Evolutionary conservation across 345 rosid species (phyloP).

Genomic region (Camelina laxa): DNA sequence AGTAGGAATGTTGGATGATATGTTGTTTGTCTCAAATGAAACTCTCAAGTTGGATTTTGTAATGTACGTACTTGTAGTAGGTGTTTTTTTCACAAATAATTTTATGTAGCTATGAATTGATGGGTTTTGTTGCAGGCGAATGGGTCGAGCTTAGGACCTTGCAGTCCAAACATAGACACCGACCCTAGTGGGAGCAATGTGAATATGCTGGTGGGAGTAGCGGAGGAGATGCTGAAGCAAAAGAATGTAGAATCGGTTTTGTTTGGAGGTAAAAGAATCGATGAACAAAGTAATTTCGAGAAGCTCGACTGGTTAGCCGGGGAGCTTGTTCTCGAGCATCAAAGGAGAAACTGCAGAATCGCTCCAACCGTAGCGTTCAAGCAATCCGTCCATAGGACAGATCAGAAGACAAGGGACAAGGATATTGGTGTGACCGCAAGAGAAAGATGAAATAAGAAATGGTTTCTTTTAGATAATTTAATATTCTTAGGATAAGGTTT

Average conservation of each 20-base stretch:
- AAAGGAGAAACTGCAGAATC: conserved; percentile 87
- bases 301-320: conserved; percentile 89
- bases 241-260: conserved; percentile 93
- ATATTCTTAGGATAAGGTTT: conserved; percentile 15
- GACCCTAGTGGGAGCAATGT: conserved; percentile 77
- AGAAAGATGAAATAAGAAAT: conserved; percentile 30
- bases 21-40: conserved; percentile 1
- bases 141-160: conserved; percentile 72
- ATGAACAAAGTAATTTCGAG: conserved; percentile 76
- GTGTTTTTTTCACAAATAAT: background rate
- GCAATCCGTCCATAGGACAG: conserved; percentile 59
- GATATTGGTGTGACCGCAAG: conserved; percentile 43
- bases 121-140: conserved; percentile 61
- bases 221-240: conserved; percentile 96
- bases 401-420: conserved; percentile 42
- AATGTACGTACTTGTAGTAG: background rate
- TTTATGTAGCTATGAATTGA: conserved; percentile 12
- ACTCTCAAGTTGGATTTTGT: background rate
- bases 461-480: conserved; percentile 3
- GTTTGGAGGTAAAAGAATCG: conserved; percentile 83
- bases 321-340: conserved; percentile 89
- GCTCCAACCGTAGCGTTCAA: conserved; percentile 99
- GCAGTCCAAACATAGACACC: conserved; percentile 67
- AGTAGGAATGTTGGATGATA: background rate
- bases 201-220: conserved; percentile 66